These are phyloP conservation scores for Mrakia hoshinonis DNA, from an alignment of 768 basidiomycete genomes.

Conservation along the genomic window DNA sequence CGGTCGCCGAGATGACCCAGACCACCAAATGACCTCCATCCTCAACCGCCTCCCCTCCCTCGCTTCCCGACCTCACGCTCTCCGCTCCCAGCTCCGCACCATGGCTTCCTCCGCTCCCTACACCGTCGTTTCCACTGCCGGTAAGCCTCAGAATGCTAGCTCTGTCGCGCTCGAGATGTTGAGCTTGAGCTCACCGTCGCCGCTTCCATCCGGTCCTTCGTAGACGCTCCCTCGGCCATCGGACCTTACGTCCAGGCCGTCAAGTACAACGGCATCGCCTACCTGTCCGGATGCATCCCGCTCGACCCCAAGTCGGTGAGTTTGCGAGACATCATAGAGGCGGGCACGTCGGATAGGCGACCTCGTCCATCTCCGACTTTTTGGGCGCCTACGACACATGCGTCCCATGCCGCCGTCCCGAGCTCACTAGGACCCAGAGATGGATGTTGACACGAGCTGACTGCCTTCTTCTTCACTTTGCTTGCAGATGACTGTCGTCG, in stretches of 20 bases:
- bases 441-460: neutral
- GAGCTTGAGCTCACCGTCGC: neutral
- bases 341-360: constrained; percentile 1
- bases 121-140: constrained; percentile 22
- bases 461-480: neutral
- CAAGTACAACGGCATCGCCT: constrained; percentile 73
- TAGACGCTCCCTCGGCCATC: constrained; percentile 42
- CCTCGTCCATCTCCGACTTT: neutral
- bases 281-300: constrained; percentile 81
- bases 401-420: neutral
- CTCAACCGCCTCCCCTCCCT: neutral
- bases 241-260: constrained; percentile 78
- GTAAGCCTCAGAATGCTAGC: neutral
- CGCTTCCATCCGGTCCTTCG: neutral
- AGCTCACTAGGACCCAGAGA: neutral
- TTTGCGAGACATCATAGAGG: constrained; percentile 55
- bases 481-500: constrained; percentile 7
- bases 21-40: neutral
- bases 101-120: constrained; percentile 18
- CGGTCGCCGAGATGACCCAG: neutral
- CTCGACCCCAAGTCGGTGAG: constrained; percentile 62
- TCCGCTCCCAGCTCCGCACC: neutral
- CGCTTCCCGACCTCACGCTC: neutral
- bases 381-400: too few species aligned
- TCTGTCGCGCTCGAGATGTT: too few species aligned